Evolutionary conservation across 352 stramenopile genomes (phyloP).

Genomic region (Pythium graminicola): DNA sequence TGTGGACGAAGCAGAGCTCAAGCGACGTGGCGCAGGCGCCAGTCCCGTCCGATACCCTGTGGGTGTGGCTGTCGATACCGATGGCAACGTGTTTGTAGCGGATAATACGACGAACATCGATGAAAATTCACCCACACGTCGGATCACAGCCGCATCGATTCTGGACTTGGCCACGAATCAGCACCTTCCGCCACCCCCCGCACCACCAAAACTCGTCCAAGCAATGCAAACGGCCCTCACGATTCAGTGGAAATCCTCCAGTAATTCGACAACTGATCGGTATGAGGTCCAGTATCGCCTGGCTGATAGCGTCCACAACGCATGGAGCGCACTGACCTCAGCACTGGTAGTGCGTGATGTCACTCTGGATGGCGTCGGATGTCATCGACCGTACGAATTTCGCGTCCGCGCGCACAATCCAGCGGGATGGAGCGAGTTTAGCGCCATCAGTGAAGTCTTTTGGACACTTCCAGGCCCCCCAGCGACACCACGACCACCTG

Average conservation of each 20-base stretch:
- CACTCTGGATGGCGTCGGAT: constrained; percentile 36
- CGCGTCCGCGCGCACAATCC: constrained; percentile 59
- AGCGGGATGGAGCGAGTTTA: constrained; percentile 62
- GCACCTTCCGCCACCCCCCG: constrained; percentile 25
- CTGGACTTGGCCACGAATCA: constrained; percentile 46
- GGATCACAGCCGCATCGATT: constrained; percentile 61
- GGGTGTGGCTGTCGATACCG: constrained; percentile 52
- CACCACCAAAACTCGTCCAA: constrained; percentile 40
- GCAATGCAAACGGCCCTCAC: constrained; percentile 43
- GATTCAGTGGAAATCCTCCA: constrained; percentile 53
- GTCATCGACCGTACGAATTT: constrained; percentile 50
- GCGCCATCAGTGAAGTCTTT: constrained; percentile 35
- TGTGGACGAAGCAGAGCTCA: constrained; percentile 61
- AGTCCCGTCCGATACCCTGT: constrained; percentile 60
- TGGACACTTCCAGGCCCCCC: constrained; percentile 56
- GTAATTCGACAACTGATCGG: constrained; percentile 56
- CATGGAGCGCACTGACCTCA: constrained; percentile 39
- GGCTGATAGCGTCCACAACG: constrained; percentile 38
- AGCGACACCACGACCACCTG: constrained; percentile 33
- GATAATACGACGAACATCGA: constrained; percentile 18
- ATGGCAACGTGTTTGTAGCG: constrained; percentile 72
- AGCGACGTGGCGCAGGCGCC: constrained; percentile 31
- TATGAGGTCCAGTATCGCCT: constrained; percentile 68
- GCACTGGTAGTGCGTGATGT: constrained; percentile 35
- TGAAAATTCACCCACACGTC: constrained; percentile 25